These are phyloP conservation scores for Misopates orontium DNA, from an alignment of 257 asterid species.

Conservation along the genomic window DNA sequence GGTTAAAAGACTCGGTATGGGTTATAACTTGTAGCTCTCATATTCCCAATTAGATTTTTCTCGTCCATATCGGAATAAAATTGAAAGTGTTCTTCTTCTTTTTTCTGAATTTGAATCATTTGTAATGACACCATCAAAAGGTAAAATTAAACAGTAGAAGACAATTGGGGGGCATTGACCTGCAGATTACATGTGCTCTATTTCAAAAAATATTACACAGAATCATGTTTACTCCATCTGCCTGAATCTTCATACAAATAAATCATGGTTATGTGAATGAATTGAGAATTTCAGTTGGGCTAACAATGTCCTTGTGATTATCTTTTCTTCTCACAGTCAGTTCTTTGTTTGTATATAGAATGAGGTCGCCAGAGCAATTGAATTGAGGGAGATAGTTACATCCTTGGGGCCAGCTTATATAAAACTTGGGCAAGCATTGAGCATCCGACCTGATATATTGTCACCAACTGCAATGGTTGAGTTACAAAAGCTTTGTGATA, in stretches of 20 bases:
- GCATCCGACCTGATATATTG: constrained; percentile 94
- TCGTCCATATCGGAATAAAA: no score
- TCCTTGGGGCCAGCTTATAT: constrained; percentile 99
- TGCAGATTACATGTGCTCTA: constrained; percentile 9
- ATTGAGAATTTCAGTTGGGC: neutral
- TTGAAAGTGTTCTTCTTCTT: no score
- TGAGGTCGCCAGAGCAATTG: constrained; percentile 97
- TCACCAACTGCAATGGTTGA: constrained; percentile 94
- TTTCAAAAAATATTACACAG: neutral
- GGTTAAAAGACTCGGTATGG: no score
- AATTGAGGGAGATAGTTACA: constrained; percentile 93
- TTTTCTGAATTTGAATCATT: no score
- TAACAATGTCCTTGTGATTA: neutral
- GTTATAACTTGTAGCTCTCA: no score
- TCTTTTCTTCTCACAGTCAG: constrained; percentile 8
- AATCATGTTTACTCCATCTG: constrained; percentile 5
- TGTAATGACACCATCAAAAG: neutral
- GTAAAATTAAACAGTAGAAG: neutral
- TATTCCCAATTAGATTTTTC: no score
- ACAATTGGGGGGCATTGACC: neutral
- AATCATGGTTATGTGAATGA: neutral
- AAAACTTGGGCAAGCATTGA: constrained; percentile 98
- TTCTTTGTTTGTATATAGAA: constrained; percentile 50
- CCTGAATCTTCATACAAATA: neutral
- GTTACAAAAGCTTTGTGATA: constrained; percentile 98